A percentile compares a stretch with the other conserved stretches of the same genome.
phyloP scores from a whole-genome alignment of 441 rosid species.

The Manihot esculenta region DNA sequence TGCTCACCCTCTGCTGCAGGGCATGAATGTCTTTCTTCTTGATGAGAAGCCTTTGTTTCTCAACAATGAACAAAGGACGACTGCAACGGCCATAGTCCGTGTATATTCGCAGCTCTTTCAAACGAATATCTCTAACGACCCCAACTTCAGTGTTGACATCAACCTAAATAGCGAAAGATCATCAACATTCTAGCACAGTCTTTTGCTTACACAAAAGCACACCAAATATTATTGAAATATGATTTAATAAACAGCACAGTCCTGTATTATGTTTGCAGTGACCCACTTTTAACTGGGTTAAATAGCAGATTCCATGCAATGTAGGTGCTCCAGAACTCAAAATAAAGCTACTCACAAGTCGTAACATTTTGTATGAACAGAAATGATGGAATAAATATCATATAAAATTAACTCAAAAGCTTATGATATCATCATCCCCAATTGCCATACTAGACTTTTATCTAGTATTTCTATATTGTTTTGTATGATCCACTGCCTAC shows the following conservation, averaged over 20 bases:
- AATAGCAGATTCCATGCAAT: neutral
- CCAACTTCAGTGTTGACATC: slow-evolving; percentile 99
- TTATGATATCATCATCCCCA: neutral
- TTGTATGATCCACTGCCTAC: neutral
- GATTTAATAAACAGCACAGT: neutral
- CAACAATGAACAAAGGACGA: slow-evolving; percentile 94
- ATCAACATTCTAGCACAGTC: slow-evolving; percentile 22
- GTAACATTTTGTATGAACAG: neutral
- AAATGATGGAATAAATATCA: neutral
- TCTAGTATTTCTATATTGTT: neutral
- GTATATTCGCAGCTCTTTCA: slow-evolving; percentile 86
- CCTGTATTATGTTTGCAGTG: neutral
- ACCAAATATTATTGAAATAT: neutral
- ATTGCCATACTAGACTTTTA: neutral
- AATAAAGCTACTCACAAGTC: neutral
- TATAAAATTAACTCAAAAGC: neutral
- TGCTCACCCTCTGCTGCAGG: slow-evolving; percentile 77
- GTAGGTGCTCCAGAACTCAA: neutral
- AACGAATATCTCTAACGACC: slow-evolving; percentile 88
- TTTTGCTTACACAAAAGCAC: neutral
- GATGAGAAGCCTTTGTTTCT: slow-evolving; percentile 89
- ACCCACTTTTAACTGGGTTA: neutral
- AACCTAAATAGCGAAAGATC: slow-evolving; percentile 47
- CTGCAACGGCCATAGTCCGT: slow-evolving; percentile 99
- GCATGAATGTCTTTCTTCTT: slow-evolving; percentile 85